Base-by-base conservation (phyloP, 2,329 filamentous ascomycete species). In the Colletotrichum euphorbiae region DNA sequence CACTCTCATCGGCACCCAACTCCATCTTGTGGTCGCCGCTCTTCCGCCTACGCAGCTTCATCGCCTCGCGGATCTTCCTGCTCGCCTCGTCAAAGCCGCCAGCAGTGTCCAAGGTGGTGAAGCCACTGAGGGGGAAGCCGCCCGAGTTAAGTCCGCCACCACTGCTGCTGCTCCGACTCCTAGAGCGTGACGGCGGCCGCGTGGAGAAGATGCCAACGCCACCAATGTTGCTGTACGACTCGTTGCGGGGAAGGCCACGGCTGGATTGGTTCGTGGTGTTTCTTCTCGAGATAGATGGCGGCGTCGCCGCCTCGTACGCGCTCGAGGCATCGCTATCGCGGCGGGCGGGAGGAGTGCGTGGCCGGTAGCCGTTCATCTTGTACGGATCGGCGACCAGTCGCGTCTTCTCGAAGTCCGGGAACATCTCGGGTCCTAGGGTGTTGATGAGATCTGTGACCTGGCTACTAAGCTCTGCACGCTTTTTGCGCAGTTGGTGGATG, bases 381-480 rank as follows among this genome's bases (percentile, higher is more conserved):
- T 81, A 79, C 1, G 86, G 81, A 70, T 90, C 87, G 3, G 85
- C 82, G 33, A 95, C 82, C 64, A 96, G 87, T 38, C 93, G 88
- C 12, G 88, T 86, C 70, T 90, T 87, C 74, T 96, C 93, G 76
- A 97, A 99, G 81, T 99, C 96, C n/a, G 94, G 91, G 81, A 97
- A 99, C 83, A 99, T 91, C 77, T 98, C 94, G 0, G 96, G 96
- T 0, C 96, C 96, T 12, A 99, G 89, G 17, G 92, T 93, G 80
- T 99, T 98, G 84, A 99, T 97, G 52, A 97, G 85, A 3, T 96
- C 89, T 1, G 94, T 97, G 43, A 99, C 94, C 75, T 96, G 88
- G 9, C 88, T 85, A 66, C 93, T 93, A 52, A 99, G 87, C 71
- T 91, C 86, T 28, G 88, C 90, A 60, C 96, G 89, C 69, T 88